phyloP scores from a whole-genome alignment of 495 filamentous ascomycete species.

The Eremomyces bilateralis region DNA sequence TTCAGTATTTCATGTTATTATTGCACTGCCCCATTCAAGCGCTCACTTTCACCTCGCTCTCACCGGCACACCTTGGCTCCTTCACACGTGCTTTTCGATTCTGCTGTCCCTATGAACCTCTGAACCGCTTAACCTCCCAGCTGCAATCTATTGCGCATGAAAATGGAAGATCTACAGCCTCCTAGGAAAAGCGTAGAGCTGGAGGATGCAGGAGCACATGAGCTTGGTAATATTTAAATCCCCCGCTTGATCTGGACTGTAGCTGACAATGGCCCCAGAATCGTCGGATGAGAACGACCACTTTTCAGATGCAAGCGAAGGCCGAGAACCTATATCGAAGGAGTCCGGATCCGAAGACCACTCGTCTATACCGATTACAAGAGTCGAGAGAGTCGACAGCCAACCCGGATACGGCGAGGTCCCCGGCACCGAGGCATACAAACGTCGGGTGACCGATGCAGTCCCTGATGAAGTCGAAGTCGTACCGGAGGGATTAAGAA shows the following conservation, averaged over 20 bases:
- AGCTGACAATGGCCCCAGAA: constrained; percentile 16
- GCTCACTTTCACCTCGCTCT: neutral
- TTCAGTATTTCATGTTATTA: too few species aligned
- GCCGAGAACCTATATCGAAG: constrained; percentile 16
- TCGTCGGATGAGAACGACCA: constrained; percentile 61
- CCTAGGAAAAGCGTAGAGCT: constrained; percentile 38
- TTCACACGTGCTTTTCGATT: constrained; percentile 9
- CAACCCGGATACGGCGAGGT: constrained; percentile 35
- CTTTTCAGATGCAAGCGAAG: constrained; percentile 77
- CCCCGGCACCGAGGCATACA: constrained; percentile 38
- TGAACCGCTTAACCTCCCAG: too few species aligned
- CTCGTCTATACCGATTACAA: constrained; percentile 38
- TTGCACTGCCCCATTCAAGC: too few species aligned
- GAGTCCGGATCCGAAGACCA: constrained; percentile 17
- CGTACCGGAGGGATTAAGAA: constrained; percentile 31
- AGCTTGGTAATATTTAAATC: constrained; percentile 34
- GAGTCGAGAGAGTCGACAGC: constrained; percentile 36
- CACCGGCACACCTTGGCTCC: constrained; percentile 2
- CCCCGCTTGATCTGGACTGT: neutral
- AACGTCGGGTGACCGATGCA: constrained; percentile 34
- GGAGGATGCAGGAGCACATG: constrained; percentile 64
- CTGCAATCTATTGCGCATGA: too few species aligned
- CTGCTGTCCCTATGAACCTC: constrained; percentile 13
- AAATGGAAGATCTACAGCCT: constrained; percentile 36
- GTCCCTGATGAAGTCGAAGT: constrained; percentile 44